Evolutionary conservation across 2,329 filamentous ascomycete species (phyloP).

Genomic region (Penicillium sclerotigenum): DNA sequence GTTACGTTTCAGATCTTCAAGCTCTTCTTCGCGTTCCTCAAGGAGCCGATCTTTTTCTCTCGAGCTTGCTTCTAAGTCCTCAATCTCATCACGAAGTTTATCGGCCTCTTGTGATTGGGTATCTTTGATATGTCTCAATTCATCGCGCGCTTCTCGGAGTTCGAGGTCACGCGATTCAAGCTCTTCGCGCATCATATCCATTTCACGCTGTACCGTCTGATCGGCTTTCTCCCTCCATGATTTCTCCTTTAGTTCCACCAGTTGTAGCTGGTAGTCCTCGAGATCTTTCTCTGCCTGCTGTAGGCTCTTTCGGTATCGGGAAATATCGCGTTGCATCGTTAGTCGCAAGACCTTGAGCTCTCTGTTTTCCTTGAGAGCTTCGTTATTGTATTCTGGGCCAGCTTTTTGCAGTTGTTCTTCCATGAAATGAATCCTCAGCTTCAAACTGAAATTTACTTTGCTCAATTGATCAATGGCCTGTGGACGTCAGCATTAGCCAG

Average conservation of each 20-base stretch:
- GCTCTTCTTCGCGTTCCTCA: constrained; percentile 70
- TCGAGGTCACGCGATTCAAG: constrained; percentile 48
- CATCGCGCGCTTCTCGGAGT: constrained; percentile 45
- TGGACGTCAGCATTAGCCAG: constrained; percentile 12
- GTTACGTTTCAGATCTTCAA: constrained; percentile 50
- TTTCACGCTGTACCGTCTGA: constrained; percentile 64
- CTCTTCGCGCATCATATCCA: constrained; percentile 51
- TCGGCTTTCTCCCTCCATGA: constrained; percentile 72
- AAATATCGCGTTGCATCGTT: constrained; percentile 82
- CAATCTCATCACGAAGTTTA: constrained; percentile 69
- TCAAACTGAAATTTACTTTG: constrained; percentile 96
- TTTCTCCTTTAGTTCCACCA: constrained; percentile 78
- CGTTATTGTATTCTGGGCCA: constrained; percentile 85
- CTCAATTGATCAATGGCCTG: constrained; percentile 86
- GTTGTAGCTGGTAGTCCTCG: constrained; percentile 76
- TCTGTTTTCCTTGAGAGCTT: constrained; percentile 88
- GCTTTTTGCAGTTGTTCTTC: constrained; percentile 85
- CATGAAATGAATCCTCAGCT: constrained; percentile 94
- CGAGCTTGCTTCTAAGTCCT: constrained; percentile 71
- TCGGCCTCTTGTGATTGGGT: constrained; percentile 58
- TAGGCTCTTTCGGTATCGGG: constrained; percentile 80
- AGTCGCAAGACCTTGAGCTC: constrained; percentile 91
- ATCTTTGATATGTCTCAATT: constrained; percentile 56
- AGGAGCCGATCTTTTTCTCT: constrained; percentile 72
- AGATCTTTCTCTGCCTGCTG: constrained; percentile 80